Conservation (phyloP, 192 early-diverging fungal species). For the Coemansia aciculifera region DNA sequence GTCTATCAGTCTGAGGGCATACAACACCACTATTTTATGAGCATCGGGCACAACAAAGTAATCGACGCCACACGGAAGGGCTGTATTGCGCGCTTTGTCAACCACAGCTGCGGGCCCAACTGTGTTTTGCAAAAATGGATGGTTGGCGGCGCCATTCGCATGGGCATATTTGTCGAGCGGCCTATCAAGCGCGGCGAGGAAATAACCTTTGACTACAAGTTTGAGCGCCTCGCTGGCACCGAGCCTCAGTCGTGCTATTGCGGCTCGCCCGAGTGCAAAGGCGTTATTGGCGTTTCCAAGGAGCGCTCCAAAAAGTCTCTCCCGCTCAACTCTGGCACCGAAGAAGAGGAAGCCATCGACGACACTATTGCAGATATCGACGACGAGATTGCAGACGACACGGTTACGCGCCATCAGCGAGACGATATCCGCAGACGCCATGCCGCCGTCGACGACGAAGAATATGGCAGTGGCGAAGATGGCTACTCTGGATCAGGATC, state of each 20-base stretch:
- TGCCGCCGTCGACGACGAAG: slow-evolving; percentile 53
- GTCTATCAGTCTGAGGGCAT: slow-evolving; percentile 80
- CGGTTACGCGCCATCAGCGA: slow-evolving; percentile 56
- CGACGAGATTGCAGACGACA: slow-evolving; percentile 59
- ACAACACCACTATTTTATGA: slow-evolving; percentile 99
- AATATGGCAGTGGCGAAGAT: slow-evolving; percentile 49
- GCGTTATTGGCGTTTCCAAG: slow-evolving; percentile 86
- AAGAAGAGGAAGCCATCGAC: slow-evolving; percentile 50
- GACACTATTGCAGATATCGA: slow-evolving; percentile 59
- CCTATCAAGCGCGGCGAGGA: slow-evolving; percentile 80
- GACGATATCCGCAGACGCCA: slow-evolving; percentile 59
- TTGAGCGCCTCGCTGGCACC: slow-evolving; percentile 77
- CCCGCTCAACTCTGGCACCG: background rate
- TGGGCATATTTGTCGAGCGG: slow-evolving; percentile 92
- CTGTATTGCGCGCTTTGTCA: slow-evolving; percentile 94
- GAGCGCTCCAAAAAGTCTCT: slow-evolving; percentile 40
- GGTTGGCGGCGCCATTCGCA: slow-evolving; percentile 80
- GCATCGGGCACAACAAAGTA: slow-evolving; percentile 86
- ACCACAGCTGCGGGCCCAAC: slow-evolving; percentile 97
- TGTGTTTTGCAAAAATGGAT: slow-evolving; percentile 97
- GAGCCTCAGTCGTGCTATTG: slow-evolving; percentile 93
- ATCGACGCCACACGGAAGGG: slow-evolving; percentile 96
- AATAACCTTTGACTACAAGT: slow-evolving; percentile 98
- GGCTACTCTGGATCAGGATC: slow-evolving; percentile 31
- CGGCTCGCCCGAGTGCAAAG: slow-evolving; percentile 82